Evolutionary conservation across 2,329 filamentous ascomycete genomes (phyloP), one percentile per base, ranked within the genome.

Genomic region (Davidsoniella australis): DNA sequence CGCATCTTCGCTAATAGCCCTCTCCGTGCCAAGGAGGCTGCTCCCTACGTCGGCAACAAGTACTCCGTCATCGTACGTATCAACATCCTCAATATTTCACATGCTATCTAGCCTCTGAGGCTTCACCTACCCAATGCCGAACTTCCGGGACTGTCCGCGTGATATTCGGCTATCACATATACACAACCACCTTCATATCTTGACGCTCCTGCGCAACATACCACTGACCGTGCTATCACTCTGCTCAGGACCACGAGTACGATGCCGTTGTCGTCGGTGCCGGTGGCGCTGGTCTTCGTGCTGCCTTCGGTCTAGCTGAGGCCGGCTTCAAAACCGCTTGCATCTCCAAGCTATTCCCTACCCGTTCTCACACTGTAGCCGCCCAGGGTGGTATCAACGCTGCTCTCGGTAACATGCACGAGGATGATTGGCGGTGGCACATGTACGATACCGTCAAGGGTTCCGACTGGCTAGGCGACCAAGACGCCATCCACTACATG

Each of bases 391-490:
- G 85, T 61, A 89, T 91, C 72, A 91, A 91, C 65, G 85, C 85
- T 50, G 85, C 85, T 47, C 73, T 91, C 50, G 85, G 85, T 62
- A 94, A 94, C 71, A 95, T 95, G 88, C 87, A 94, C 74, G 78
- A 89, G 72, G 88, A 95, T 62, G 87, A 95, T 70, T 95, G 88
- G 88, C 80, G 87, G 73, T 95, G 88, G 88, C 88, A 95, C 70
- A 95, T 95, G 88, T 95, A 95, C 73, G 88, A 95, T 66, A 95
- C 88, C 41, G 88, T 95, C 64, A 95, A 95, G 74, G 88, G 88
- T 57, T 94, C 85, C 57, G 88, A 95, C 72, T 95, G 88, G 88
- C 78, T 95, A 47, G 88, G 88, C 66, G 88, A 95, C 67, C 88
- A 95, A 68, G 88, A 95, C 64, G 88, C 88, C 56, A 95, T 95